These are phyloP conservation scores for Nitzschia inconspicua DNA, from an alignment of 108 stramenopile genomes.

Conservation along the genomic window DNA sequence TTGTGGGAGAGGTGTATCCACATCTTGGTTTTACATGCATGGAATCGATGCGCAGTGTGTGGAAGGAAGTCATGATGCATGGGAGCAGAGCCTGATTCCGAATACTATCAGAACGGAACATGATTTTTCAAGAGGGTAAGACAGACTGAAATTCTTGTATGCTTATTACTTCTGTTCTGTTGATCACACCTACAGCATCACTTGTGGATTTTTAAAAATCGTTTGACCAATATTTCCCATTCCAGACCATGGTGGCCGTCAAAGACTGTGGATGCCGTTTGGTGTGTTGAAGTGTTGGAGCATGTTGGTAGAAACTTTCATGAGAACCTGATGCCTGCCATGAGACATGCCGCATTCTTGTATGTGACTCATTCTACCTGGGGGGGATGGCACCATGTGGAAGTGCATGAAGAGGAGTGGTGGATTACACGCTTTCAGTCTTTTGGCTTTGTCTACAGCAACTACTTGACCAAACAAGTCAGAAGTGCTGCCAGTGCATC, in stretches of 20 bases:
- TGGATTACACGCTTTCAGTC: slow-evolving; percentile 62
- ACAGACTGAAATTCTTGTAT: no score
- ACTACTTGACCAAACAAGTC: slow-evolving; percentile 32
- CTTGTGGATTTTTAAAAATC: no score
- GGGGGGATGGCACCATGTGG: slow-evolving; percentile 82
- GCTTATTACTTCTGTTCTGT: no score
- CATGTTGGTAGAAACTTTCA: slow-evolving; percentile 64
- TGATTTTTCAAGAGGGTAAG: slow-evolving; percentile 68
- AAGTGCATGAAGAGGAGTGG: slow-evolving; percentile 56
- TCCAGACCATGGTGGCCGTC: slow-evolving; percentile 89
- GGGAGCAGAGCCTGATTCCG: slow-evolving; percentile 54
- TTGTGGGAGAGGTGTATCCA: slow-evolving; percentile 70
- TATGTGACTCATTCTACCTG: slow-evolving; percentile 64
- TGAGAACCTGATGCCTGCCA: slow-evolving; percentile 69
- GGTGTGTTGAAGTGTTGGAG: slow-evolving; percentile 74
- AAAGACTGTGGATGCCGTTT: slow-evolving; percentile 74
- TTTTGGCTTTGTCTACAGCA: slow-evolving; percentile 56
- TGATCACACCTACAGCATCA: no score
- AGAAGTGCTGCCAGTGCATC: slow-evolving; percentile 30
- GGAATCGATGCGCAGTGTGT: slow-evolving; percentile 59
- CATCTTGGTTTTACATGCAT: slow-evolving; percentile 65
- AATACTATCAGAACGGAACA: slow-evolving; percentile 45
- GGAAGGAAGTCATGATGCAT: slow-evolving; percentile 81
- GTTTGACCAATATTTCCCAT: no score
- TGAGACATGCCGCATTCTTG: slow-evolving; percentile 77